Conservation (phyloP, 257 asterid species). For the Solanum pennellii region DNA sequence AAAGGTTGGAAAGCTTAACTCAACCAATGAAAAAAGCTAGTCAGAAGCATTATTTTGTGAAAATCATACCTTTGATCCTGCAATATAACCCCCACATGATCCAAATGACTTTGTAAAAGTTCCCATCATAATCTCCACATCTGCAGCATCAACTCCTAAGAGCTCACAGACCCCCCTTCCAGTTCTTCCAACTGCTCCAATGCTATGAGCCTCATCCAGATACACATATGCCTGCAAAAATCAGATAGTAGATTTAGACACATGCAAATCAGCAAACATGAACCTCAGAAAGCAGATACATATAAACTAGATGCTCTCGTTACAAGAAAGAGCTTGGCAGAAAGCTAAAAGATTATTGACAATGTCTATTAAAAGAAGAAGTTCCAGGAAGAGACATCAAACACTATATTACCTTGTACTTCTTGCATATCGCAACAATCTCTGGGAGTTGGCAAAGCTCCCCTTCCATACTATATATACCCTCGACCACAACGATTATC, state of each 20-base stretch:
- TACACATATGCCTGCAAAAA: conserved; percentile 60
- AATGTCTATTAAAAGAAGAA: background rate
- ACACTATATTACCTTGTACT: conserved; percentile 58
- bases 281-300: background rate
- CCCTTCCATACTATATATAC: conserved; percentile 98
- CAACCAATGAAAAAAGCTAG: background rate
- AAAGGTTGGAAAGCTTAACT: background rate
- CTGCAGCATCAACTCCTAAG: conserved; percentile 91
- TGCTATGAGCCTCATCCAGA: conserved; percentile 98
- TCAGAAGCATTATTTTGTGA: background rate
- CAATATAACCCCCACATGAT: conserved; percentile 94
- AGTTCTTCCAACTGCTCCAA: conserved; percentile 87
- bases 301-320: background rate
- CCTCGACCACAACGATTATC: conserved; percentile 86
- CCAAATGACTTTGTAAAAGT: conserved; percentile 97
- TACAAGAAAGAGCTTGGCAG: background rate
- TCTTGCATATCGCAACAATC: conserved; percentile 84
- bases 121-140: conserved; percentile 96
- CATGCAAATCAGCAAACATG: background rate
- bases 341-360: background rate
- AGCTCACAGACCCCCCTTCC: conserved; percentile 99
- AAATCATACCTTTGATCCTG: conserved; percentile 71
- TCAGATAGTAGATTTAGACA: background rate
- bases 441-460: conserved; percentile 95
- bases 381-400: background rate